phyloP scores from a whole-genome alignment of 192 early-diverging fungal genomes.

The Entomortierella lignicola region DNA sequence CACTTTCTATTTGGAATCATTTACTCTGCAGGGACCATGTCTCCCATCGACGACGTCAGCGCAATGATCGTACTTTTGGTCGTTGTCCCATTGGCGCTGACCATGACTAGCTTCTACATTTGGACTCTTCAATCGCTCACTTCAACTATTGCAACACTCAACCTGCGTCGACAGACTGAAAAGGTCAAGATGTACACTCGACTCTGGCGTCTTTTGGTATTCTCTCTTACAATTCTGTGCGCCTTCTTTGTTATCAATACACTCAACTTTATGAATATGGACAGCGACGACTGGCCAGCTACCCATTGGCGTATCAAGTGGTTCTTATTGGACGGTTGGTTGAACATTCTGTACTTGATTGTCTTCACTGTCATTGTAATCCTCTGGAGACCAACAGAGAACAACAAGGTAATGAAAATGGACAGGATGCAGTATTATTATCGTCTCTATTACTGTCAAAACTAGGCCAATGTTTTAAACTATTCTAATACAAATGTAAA shows the following conservation, averaged over 20 bases:
- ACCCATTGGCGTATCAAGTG: constrained; percentile 87
- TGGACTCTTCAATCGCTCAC: constrained; percentile 90
- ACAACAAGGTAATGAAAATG: constrained; percentile 71
- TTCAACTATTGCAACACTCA: constrained; percentile 79
- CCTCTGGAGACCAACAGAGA: constrained; percentile 92
- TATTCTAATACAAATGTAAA: not conserved
- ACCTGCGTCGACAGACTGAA: constrained; percentile 84
- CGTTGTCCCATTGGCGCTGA: constrained; percentile 87
- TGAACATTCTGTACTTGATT: constrained; percentile 89
- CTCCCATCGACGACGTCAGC: constrained; percentile 74
- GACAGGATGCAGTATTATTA: too few species aligned
- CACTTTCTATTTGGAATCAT: constrained; percentile 92
- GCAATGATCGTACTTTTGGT: constrained; percentile 80
- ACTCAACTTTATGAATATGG: constrained; percentile 76
- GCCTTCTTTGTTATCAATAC: constrained; percentile 88
- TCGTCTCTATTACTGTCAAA: not conserved
- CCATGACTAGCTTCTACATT: constrained; percentile 95
- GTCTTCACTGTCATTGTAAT: constrained; percentile 83
- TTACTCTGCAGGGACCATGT: constrained; percentile 85
- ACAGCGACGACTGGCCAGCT: constrained; percentile 73
- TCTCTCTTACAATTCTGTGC: constrained; percentile 77
- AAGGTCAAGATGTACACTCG: constrained; percentile 93
- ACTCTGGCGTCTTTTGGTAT: constrained; percentile 82
- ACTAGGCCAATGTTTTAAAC: not conserved
- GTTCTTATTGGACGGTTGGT: constrained; percentile 93